These are phyloP conservation scores for Fonsecaea multimorphosa DNA, from an alignment of 2,329 filamentous ascomycete species.

Conservation along the genomic window DNA sequence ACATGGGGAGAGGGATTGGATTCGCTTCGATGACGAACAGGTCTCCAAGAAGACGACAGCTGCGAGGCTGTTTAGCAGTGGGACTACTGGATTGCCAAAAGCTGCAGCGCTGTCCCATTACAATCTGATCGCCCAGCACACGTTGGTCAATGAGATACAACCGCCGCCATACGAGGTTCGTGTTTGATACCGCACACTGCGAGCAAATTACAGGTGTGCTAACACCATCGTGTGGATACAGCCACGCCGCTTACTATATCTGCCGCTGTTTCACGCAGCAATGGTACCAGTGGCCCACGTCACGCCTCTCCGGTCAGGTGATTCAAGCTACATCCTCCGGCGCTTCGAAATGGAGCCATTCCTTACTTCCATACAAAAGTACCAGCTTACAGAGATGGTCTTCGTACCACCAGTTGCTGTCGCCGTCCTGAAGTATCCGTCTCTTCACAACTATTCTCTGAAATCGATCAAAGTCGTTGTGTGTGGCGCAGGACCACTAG, in stretches of 20 bases:
- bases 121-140: constrained; percentile 63
- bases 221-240: neutral
- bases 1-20: constrained; percentile 56
- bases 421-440: constrained; percentile 40
- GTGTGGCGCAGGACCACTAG: constrained; percentile 58
- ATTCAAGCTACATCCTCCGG: constrained; percentile 55
- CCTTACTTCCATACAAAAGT: constrained; percentile 48
- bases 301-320: constrained; percentile 53
- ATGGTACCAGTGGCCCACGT: constrained; percentile 54
- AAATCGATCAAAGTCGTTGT: constrained; percentile 51
- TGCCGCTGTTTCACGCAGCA: constrained; percentile 62
- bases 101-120: constrained; percentile 63
- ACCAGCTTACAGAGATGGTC: constrained; percentile 56
- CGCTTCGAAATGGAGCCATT: constrained; percentile 54
- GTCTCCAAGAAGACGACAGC: constrained; percentile 53
- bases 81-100: constrained; percentile 67
- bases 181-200: neutral
- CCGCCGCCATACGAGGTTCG: constrained; percentile 24
- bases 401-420: constrained; percentile 56
- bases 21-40: constrained; percentile 50
- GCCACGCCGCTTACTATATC: constrained; percentile 24
- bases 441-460: constrained; percentile 40
- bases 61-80: constrained; percentile 61
- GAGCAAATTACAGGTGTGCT: neutral
- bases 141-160: constrained; percentile 41